Percentiles rank a stretch among this genome's conserved stretches.
These are phyloP conservation scores for Cyberlindnera veronae DNA, from an alignment of 805 yeast genomes.

Conservation along the genomic window DNA sequence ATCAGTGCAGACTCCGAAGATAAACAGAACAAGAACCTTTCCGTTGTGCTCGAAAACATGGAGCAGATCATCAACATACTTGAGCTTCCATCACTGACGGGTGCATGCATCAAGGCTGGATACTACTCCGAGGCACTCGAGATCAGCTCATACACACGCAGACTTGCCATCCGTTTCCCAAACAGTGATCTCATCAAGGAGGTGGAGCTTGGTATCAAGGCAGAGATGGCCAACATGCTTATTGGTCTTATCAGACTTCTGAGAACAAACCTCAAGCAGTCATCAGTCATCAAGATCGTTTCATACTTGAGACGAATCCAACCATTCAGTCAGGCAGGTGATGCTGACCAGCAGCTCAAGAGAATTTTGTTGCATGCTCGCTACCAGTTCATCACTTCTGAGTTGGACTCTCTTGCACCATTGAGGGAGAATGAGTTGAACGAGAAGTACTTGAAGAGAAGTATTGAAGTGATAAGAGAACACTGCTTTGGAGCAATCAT, in stretches of 20 bases:
- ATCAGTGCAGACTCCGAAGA: constrained; percentile 7
- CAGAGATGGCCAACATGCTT: constrained; percentile 63
- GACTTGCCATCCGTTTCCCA: constrained; percentile 69
- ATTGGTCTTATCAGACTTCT: constrained; percentile 65
- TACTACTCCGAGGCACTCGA: constrained; percentile 89
- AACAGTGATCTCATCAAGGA: constrained; percentile 47
- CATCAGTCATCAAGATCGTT: constrained; percentile 73
- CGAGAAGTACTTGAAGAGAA: constrained; percentile 68
- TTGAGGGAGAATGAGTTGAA: constrained; percentile 47
- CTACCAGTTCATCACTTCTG: constrained; percentile 60
- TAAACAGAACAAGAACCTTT: constrained; percentile 26
- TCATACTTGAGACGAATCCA: constrained; percentile 71
- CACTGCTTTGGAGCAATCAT: constrained; percentile 71
- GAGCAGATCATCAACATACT: constrained; percentile 73
- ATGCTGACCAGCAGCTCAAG: constrained; percentile 37
- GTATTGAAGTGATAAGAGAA: constrained; percentile 82
- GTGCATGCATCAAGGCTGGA: constrained; percentile 81
- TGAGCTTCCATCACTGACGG: constrained; percentile 78
- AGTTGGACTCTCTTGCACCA: constrained; percentile 55
- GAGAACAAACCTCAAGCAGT: constrained; percentile 72
- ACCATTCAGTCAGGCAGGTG: constrained; percentile 36
- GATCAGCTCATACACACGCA: constrained; percentile 66
- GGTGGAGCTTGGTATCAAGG: constrained; percentile 48
- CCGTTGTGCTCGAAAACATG: constrained; percentile 52
- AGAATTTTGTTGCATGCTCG: constrained; percentile 66